phyloP scores from a whole-genome alignment of 1,139 yeast genomes.

The Kodamaea sp. region DNA sequence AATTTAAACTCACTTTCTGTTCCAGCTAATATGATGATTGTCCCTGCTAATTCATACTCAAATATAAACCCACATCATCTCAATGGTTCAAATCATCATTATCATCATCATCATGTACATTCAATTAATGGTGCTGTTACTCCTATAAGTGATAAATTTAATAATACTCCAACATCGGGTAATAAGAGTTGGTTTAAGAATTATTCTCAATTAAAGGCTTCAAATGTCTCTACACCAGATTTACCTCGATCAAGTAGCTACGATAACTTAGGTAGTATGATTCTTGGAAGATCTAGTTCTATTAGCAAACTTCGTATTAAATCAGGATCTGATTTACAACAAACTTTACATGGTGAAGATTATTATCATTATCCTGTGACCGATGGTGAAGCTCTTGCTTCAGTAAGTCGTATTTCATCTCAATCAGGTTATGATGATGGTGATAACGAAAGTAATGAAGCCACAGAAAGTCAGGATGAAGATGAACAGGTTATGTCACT shows the following conservation, averaged over 20 bases:
- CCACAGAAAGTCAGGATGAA: slow-evolving; percentile 42
- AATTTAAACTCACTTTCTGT: slow-evolving; percentile 2
- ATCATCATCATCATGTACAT: slow-evolving; percentile 4
- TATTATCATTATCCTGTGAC: slow-evolving; percentile 7
- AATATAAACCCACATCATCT: slow-evolving; percentile 1
- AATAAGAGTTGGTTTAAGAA: slow-evolving; percentile 25
- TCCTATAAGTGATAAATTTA: background rate
- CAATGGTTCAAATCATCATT: slow-evolving; percentile 4
- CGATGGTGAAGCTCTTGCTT: slow-evolving; percentile 9
- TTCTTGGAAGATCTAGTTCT: slow-evolving; percentile 17
- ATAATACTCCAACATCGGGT: too few species aligned
- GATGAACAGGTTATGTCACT: slow-evolving; percentile 54
- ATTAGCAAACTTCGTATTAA: slow-evolving; percentile 16
- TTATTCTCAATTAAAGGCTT: slow-evolving; percentile 21
- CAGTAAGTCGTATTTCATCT: slow-evolving; percentile 1
- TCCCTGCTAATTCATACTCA: too few species aligned
- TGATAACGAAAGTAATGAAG: slow-evolving; percentile 16
- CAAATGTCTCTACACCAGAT: slow-evolving; percentile 16
- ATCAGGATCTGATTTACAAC: slow-evolving; percentile 13
- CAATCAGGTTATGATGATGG: slow-evolving; percentile 14
- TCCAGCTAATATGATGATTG: background rate
- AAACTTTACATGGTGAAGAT: slow-evolving; percentile 10
- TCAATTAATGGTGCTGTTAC: background rate
- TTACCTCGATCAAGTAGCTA: slow-evolving; percentile 18
- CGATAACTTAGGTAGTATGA: slow-evolving; percentile 22